Conservation (phyloP, 1,284 basidiomycete species). For the Tylopilus sp. region DNA sequence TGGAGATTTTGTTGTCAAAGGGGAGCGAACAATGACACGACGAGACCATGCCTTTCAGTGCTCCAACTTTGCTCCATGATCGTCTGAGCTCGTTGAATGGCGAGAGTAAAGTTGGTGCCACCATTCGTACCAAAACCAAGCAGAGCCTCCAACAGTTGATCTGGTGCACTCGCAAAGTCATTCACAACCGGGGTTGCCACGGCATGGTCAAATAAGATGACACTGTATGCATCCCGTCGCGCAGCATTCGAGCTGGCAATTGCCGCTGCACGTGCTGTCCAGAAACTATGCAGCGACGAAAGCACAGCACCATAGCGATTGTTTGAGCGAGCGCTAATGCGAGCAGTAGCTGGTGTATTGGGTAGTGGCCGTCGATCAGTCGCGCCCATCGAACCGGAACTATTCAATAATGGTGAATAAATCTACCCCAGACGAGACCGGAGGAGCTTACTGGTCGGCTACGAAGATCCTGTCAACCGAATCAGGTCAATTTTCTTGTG, state of each 20-base stretch:
- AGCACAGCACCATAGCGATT: constrained; percentile 60
- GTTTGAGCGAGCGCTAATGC: constrained; percentile 40
- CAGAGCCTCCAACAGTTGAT: constrained; percentile 44
- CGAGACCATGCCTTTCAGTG: constrained; percentile 45
- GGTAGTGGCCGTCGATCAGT: constrained; percentile 46
- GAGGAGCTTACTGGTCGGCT: constrained; percentile 22
- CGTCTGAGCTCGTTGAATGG: constrained; percentile 39
- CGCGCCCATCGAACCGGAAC: constrained; percentile 52
- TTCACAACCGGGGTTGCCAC: constrained; percentile 39
- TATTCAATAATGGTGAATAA: constrained; percentile 19
- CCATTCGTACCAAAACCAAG: constrained; percentile 37
- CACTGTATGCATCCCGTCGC: constrained; percentile 57
- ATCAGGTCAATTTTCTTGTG: constrained; percentile 1
- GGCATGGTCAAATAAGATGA: constrained; percentile 49
- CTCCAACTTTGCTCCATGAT: constrained; percentile 55
- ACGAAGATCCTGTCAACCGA: constrained; percentile 27
- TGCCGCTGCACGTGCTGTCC: constrained; percentile 50
- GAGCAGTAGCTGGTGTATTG: constrained; percentile 44
- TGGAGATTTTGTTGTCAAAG: neutral
- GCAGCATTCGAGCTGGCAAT: constrained; percentile 30
- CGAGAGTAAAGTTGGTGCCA: constrained; percentile 51
- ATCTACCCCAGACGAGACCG: neutral
- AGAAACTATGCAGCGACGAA: constrained; percentile 54
- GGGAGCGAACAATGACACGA: neutral
- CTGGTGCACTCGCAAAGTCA: constrained; percentile 50